Base-by-base conservation (phyloP, 2,329 filamentous ascomycete genomes). In the Aspergillus sp. region DNA sequence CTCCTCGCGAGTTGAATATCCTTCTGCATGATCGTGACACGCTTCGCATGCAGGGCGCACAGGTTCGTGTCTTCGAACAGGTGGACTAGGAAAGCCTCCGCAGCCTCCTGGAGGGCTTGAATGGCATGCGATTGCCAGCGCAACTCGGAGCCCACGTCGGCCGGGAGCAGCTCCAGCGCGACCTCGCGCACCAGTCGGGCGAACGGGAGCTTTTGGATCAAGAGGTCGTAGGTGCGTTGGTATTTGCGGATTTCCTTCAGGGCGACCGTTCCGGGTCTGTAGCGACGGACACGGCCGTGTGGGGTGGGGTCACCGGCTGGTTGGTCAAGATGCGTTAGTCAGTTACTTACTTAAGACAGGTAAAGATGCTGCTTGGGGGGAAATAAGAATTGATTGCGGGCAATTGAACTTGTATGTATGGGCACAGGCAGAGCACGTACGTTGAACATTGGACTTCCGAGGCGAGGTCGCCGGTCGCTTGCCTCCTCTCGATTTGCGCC, bases 71-170 rank as follows among this genome's bases (percentile, higher is more conserved):
- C 92, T 75, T 97, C 93, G 73, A 98, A 97, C n/a, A 98, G 82
- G 73, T 96, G 93, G 60, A 98, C 90, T 67, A 98, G 84, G 78
- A 96, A 98, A 5, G 94, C 94, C 80, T 98, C 94, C n/a, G 93
- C 87, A 14, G 94, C 92, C 82, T 98, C 94, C 78, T 98, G 94
- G 2, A 98, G 84, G 12, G 94, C 94, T 71, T 90, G 87, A 70
- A 98, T 95, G 54, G 95, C 94, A 70, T 96, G 94, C 56, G 91
- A 96, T 80, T 98, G 95, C 93, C 95, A 99, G 67, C 94, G 87
- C 76, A 98, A 87, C 62, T 91, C 89, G 58, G 87, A 81, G 60
- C 85, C 86, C 1, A 74, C 74, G 39, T 77, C 76, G 4, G 86
- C 84, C 18, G 87, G 86, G 61, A 89, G 82, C 1, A 83, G 78